Conservation (phyloP, 2,329 filamentous ascomycete genomes). For the Colletotrichum higginsianum region DNA sequence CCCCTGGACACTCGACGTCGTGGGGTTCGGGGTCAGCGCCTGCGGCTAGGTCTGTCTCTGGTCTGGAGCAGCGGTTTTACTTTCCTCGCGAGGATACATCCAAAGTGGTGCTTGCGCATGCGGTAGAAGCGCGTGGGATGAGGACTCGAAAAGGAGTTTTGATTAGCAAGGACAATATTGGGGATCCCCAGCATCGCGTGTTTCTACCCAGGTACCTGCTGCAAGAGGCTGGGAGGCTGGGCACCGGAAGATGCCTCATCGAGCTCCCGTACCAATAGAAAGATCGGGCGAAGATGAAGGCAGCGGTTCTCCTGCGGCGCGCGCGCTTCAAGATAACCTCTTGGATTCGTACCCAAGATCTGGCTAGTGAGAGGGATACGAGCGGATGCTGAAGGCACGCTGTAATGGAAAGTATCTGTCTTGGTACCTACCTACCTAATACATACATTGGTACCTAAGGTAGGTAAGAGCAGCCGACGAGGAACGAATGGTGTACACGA, state of each 20-base stretch:
- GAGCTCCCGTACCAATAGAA: slow-evolving; percentile 31
- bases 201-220: slow-evolving; percentile 21
- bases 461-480: not conserved
- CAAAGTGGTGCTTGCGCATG: slow-evolving; percentile 23
- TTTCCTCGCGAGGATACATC: slow-evolving; percentile 15
- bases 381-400: slow-evolving; percentile 14
- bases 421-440: too few relatives aligned
- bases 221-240: slow-evolving; percentile 30
- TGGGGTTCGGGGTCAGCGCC: slow-evolving; percentile 18
- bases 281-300: slow-evolving; percentile 4
- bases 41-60: slow-evolving; percentile 2
- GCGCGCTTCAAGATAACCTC: slow-evolving; percentile 3
- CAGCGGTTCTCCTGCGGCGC: not conserved
- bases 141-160: slow-evolving; percentile 5
- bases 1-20: slow-evolving; percentile 27
- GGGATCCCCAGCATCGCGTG: slow-evolving; percentile 19
- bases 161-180: slow-evolving; percentile 19
- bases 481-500: not conserved
- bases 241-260: slow-evolving; percentile 19
- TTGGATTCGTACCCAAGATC: not conserved
- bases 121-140: slow-evolving; percentile 23
- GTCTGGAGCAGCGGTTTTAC: slow-evolving; percentile 18
- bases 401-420: not conserved
- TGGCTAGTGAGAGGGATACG: not conserved
- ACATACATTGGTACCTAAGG: too few relatives aligned